Base-by-base conservation (phyloP, 345 rosid species). In the Hypericum perforatum region DNA sequence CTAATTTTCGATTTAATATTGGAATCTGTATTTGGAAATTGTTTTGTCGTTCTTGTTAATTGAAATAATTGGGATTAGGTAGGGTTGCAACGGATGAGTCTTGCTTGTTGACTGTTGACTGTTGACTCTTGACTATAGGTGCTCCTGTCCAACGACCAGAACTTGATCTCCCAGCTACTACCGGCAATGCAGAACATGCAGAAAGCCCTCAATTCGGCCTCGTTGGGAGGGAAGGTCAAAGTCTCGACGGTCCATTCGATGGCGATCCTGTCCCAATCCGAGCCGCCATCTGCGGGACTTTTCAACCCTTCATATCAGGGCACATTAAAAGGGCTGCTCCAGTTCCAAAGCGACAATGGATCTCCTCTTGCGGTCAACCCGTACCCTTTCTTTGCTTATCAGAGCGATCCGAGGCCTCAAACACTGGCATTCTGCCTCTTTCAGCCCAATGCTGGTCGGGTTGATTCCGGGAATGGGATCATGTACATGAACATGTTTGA, bases 401-500 rank as follows among this genome's bases (percentile, higher is more conserved):
- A 64, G 59, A 67, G 66, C 16, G 98, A 92, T 59, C 74, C 82
- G 3, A 81, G 94, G 59, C 81, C 97, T 0, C 89, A 88, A 38
- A 85, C 95, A 4, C 66, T 82, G 50, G 82, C 91, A 0, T 92
- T 74, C 61, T 88, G 94, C 61, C 65, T 88, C 62, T 88, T 92
- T 68, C 95, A 92, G 62, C 74, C 81, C 0, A 88, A 92, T 45
- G 68, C 86, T 0, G 97, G 98, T 16, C 79, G 94, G 15, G 38
- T 73, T 0, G 97, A 92, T 39, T 45, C 77, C 0, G 77, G 73
- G 58, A 92, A 77, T 37, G 79, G 75, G 44, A 80, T 88, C 60
- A 92, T 74, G 50, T 92, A 88, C 73, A 88, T 72, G 79, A 92
- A 92, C 75, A 92, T 92, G 97, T 92, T 92, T 60, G 95, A 92